phyloP scores from a whole-genome alignment of 2,329 filamentous ascomycete species.

The Colletotrichum sp. region DNA sequence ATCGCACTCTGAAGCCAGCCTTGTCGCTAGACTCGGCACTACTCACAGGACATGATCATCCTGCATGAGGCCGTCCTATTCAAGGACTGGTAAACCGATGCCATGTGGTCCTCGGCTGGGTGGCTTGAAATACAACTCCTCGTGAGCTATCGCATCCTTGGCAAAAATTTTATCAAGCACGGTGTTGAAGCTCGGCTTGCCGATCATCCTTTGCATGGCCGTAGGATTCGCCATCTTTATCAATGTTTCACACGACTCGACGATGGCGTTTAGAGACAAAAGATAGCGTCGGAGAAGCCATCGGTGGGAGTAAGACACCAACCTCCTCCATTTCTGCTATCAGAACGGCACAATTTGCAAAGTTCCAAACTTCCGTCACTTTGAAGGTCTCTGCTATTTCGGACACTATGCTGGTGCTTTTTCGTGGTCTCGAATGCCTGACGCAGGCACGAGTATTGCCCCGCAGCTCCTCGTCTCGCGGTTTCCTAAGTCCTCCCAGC shows the following conservation, averaged over 20 bases:
- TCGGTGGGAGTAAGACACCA: not conserved
- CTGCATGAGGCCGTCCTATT: not conserved
- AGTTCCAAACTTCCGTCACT: not conserved
- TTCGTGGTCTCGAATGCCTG: fast-evolving
- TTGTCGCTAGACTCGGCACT: not conserved
- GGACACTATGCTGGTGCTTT: not conserved
- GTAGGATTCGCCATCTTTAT: not conserved
- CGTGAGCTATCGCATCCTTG: not conserved
- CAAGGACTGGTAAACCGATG: not conserved
- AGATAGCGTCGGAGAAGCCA: not conserved
- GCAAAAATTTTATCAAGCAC: not conserved
- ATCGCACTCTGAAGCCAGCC: not conserved
- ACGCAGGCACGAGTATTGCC: not conserved
- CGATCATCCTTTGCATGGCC: not conserved
- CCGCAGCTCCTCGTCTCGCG: not conserved
- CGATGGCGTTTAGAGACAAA: not conserved
- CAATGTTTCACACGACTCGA: not conserved
- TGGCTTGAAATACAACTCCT: not conserved
- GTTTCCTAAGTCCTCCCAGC: too few relatives aligned
- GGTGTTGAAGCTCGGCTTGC: not conserved
- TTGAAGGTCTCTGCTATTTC: not conserved
- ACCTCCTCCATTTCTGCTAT: not conserved
- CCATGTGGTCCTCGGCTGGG: not conserved
- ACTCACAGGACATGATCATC: not conserved
- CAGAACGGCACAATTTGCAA: not conserved